Percentiles rank a stretch among this genome's conserved stretches.
Conservation (phyloP, 768 basidiomycete species). For the Crucibulum laeve region DNA sequence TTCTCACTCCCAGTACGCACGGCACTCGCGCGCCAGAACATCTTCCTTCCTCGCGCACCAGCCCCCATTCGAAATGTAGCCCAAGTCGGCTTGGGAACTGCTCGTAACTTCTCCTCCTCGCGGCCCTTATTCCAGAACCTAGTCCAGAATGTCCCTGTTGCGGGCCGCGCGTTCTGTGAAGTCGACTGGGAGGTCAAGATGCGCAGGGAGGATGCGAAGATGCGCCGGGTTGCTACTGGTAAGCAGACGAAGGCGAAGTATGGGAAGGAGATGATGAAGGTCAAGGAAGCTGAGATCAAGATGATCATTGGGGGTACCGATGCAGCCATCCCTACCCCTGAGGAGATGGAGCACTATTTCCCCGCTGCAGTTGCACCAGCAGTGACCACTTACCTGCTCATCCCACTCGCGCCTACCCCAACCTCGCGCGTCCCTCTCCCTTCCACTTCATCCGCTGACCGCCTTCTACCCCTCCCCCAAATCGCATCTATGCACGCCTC, state of each 20-base stretch:
- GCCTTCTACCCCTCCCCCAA: constrained; percentile 47
- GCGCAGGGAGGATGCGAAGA: constrained; percentile 36
- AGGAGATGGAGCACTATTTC: constrained; percentile 63
- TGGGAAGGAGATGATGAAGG: constrained; percentile 31
- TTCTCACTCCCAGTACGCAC: no score
- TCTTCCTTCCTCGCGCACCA: constrained; percentile 7
- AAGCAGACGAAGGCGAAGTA: constrained; percentile 20
- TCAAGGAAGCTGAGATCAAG: constrained; percentile 9
- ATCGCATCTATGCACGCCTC: constrained; percentile 47
- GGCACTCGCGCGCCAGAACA: background rate
- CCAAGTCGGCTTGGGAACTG: constrained; percentile 73
- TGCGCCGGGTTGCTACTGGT: constrained; percentile 14
- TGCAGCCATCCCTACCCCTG: constrained; percentile 8
- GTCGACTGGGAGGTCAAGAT: constrained; percentile 63
- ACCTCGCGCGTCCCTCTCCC: constrained; percentile 60
- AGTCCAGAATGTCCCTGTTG: constrained; percentile 76
- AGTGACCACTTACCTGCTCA: constrained; percentile 63
- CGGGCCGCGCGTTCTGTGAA: constrained; percentile 69
- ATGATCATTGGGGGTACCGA: background rate
- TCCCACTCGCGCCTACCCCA: constrained; percentile 77
- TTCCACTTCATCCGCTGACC: constrained; percentile 8
- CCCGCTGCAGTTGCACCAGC: constrained; percentile 23
- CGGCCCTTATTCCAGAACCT: constrained; percentile 79
- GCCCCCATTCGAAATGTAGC: constrained; percentile 30
- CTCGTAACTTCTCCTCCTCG: constrained; percentile 69